These are phyloP conservation scores for Crassisporium funariophilum DNA, from an alignment of 768 basidiomycete species.

Conservation along the genomic window DNA sequence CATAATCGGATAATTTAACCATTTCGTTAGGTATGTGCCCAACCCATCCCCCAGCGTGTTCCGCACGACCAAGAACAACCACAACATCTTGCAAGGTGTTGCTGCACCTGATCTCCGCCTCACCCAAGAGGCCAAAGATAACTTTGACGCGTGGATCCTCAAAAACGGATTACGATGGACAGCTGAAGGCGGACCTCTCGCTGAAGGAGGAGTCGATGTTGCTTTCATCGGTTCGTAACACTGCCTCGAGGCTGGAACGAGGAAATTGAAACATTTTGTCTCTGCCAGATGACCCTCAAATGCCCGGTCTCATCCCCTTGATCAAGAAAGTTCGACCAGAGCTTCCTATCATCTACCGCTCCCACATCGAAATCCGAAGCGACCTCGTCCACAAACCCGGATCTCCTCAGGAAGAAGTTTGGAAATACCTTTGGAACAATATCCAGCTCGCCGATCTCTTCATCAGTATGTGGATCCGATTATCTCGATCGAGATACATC, in stretches of 20 bases:
- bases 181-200: constrained; percentile 80
- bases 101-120: constrained; percentile 77
- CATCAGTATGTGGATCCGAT: constrained; percentile 57
- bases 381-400: constrained; percentile 81
- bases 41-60: constrained; percentile 89
- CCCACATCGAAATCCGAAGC: constrained; percentile 92
- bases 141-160: constrained; percentile 85
- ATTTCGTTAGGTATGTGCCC: constrained; percentile 69
- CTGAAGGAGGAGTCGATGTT: constrained; percentile 81
- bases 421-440: constrained; percentile 94
- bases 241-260: too few species aligned
- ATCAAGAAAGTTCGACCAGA: constrained; percentile 85
- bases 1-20: constrained; percentile 12
- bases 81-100: constrained; percentile 94
- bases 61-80: constrained; percentile 94
- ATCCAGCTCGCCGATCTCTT: constrained; percentile 90
- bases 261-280: neutral
- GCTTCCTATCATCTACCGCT: constrained; percentile 89
- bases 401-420: constrained; percentile 88
- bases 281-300: constrained; percentile 78
- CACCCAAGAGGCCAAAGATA: constrained; percentile 74
- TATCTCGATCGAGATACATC: neutral
- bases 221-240: constrained; percentile 77
- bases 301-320: constrained; percentile 92
- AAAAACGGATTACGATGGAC: constrained; percentile 92